These are phyloP conservation scores for Paracamarosporium sp. DNA, from an alignment of 2,329 filamentous ascomycete species.

Conservation along the genomic window DNA sequence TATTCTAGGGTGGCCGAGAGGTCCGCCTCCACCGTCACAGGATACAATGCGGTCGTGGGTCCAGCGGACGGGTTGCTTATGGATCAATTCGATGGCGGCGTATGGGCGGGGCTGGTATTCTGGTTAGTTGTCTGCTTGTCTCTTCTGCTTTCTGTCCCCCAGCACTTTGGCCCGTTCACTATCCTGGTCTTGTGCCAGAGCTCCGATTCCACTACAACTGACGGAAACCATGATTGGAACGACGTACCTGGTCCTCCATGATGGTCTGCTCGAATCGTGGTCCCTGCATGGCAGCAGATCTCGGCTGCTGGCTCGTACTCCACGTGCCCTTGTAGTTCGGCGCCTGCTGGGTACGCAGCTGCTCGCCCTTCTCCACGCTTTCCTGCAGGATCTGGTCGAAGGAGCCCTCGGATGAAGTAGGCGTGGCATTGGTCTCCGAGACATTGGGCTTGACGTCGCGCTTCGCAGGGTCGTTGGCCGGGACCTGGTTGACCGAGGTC, in stretches of 20 bases:
- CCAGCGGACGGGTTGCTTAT: conserved; percentile 95
- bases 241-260: conserved; percentile 83
- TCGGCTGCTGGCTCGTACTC: conserved; percentile 84
- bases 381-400: conserved; percentile 64
- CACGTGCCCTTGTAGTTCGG: conserved; percentile 84
- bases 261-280: conserved; percentile 98
- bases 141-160: neutral
- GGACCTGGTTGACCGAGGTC: conserved; percentile 64
- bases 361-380: conserved; percentile 59
- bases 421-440: conserved; percentile 66
- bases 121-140: conserved; percentile 26
- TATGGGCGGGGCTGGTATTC: conserved; percentile 77
- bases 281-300: conserved; percentile 85
- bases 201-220: neutral
- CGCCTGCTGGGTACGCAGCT: conserved; percentile 72
- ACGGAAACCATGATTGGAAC: neutral
- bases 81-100: conserved; percentile 93
- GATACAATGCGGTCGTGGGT: conserved; percentile 80
- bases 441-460: conserved; percentile 58
- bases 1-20: conserved; percentile 87
- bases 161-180: neutral
- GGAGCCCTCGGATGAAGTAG: conserved; percentile 58
- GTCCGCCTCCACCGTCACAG: conserved; percentile 92
- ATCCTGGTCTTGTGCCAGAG: neutral
- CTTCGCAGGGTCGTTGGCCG: conserved; percentile 69